phyloP scores from a whole-genome alignment of 2,329 filamentous ascomycete species.

The Cladosporium cucumerinum region DNA sequence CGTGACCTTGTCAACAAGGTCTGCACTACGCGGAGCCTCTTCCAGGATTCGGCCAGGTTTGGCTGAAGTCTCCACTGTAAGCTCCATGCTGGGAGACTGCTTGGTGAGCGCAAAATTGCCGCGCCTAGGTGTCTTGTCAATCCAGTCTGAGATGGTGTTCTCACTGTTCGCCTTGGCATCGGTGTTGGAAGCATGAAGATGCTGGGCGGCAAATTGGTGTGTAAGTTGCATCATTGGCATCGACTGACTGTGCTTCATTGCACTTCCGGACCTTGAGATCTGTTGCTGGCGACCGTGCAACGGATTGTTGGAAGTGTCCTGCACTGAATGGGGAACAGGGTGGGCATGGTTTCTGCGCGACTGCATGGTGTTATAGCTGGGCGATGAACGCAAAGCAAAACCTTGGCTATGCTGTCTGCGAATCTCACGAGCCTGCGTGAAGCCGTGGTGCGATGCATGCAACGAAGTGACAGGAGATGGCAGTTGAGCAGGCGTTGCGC shows the following conservation, averaged over 20 bases:
- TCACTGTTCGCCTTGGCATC: neutral
- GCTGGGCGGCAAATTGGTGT: neutral
- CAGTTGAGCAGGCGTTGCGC: neutral
- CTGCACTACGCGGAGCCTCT: neutral
- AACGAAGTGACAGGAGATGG: conserved; percentile 6
- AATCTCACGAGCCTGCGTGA: neutral
- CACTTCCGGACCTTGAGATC: neutral
- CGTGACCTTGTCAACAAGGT: neutral
- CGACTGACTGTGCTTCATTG: conserved; percentile 11
- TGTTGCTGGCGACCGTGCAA: neutral
- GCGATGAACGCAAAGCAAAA: neutral
- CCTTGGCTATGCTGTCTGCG: neutral
- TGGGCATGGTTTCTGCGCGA: neutral
- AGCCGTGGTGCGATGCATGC: neutral
- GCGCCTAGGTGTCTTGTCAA: neutral
- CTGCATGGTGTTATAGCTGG: neutral
- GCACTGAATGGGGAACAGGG: neutral
- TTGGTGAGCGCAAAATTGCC: neutral
- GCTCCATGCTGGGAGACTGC: neutral
- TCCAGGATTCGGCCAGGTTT: neutral
- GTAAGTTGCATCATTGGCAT: neutral
- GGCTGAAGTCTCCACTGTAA: neutral
- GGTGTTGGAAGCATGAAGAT: neutral
- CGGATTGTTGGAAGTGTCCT: neutral
- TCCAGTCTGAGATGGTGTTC: neutral